phyloP scores from a whole-genome alignment of 2,329 filamentous ascomycete species.

The Remersonia thermophila region DNA sequence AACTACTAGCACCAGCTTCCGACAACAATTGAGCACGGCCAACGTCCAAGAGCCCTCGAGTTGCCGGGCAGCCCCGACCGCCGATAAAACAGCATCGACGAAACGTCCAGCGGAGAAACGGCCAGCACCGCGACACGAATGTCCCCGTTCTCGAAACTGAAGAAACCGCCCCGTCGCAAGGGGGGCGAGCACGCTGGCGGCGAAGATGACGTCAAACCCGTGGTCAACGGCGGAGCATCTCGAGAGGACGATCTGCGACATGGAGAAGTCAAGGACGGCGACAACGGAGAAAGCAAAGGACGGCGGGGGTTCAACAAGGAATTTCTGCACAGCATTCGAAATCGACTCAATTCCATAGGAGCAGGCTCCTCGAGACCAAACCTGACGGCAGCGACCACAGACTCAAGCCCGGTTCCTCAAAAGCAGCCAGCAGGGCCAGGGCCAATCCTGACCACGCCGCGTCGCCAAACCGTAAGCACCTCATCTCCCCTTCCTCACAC shows the following conservation, averaged over 20 bases:
- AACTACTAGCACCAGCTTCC: no score
- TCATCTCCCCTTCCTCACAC: no score
- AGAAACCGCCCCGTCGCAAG: constrained; percentile 17
- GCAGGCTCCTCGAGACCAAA: not conserved
- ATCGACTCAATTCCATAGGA: constrained; percentile 16
- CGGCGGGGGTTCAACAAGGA: constrained; percentile 19
- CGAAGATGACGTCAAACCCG: constrained; percentile 10
- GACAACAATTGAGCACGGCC: no score
- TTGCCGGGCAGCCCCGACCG: no score
- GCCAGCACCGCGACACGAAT: constrained; percentile 14
- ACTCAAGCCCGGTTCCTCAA: no score
- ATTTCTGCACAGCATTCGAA: constrained; percentile 20
- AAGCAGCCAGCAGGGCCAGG: no score
- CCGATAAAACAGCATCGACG: no score
- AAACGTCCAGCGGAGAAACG: constrained; percentile 1
- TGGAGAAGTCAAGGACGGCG: not conserved
- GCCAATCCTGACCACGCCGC: no score
- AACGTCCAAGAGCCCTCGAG: no score
- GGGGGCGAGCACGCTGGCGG: constrained; percentile 1
- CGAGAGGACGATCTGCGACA: not conserved
- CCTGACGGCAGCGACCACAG: no score
- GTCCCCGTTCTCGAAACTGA: constrained; percentile 23
- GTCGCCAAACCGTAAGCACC: no score
- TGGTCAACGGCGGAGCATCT: no score
- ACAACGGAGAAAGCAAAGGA: constrained; percentile 9